Base-by-base conservation (phyloP, 2,329 filamentous ascomycete species). In the Teratosphaeriaceae sp. region DNA sequence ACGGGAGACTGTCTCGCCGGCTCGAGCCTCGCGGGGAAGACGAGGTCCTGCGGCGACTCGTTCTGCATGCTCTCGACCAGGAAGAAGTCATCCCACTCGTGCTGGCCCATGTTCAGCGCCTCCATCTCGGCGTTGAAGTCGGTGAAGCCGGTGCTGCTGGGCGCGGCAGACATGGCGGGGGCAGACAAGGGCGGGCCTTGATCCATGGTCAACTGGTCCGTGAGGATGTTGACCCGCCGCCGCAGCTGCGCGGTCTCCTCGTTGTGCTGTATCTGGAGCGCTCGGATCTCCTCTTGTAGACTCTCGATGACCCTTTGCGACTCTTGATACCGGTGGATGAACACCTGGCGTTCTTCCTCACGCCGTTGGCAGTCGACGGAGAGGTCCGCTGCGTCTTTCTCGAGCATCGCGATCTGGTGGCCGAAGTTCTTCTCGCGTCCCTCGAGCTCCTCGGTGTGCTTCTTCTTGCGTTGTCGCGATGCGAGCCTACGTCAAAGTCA, bases 391-490 rank as follows among this genome's bases (percentile, higher is more conserved):
- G 94, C 71, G 54, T 87, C 82, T 45, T 92, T 84, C 61, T 96
- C 86, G 60, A 96, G 75, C 43, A 83, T 77, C 53, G 71, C 78
- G 61, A 96, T 85, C 61, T 85, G 71, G 55, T 79, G 77, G 43
- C 83, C 85, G 71, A 80, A 94, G 46, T 85, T 79, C 74, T 96
- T 96, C 76, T 97, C 96, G 72, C 97, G 90, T 65, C 92, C 85
- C 66, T 97, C 92, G 35, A 97, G 79, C 57, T 92, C 83, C 70
- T 97, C 92, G 24, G 92, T 97, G 70, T 97, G 90, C 69, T 88
- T 85, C 79, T 97, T 97, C 77, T 97, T 98, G 57, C 92, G 83
- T 67, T 97, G 90, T 54, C 92, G 82, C 34, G 92, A 97, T 70
- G 97, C 90, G 57, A 98, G 84, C 52, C 58, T 24, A 23, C 45